phyloP scores from a whole-genome alignment of 257 asterid species.

The Cynanchum wilfordii region DNA sequence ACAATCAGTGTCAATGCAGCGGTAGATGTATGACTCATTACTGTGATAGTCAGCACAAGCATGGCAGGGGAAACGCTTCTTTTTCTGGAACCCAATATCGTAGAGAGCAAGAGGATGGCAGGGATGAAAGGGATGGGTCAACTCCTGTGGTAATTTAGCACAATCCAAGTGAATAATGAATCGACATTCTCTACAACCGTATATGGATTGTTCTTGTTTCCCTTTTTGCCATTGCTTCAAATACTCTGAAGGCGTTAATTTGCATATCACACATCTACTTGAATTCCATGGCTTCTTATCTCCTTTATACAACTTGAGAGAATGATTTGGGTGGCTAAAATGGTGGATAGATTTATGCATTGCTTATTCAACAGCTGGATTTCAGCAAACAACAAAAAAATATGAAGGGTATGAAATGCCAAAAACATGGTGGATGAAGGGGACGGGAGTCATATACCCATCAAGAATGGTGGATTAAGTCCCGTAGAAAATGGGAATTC shows the following conservation, averaged over 20 bases:
- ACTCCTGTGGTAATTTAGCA: not conserved
- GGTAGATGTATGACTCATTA: not conserved
- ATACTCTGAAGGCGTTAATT: too few relatives aligned
- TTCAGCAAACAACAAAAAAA: too few relatives aligned
- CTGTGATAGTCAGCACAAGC: not conserved
- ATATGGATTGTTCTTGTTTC: too few relatives aligned
- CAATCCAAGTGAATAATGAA: not conserved
- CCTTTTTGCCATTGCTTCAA: too few relatives aligned
- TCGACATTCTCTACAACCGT: not conserved
- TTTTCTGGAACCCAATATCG: not conserved
- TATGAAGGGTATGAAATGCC: too few relatives aligned
- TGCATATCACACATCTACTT: too few relatives aligned
- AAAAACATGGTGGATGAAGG: too few relatives aligned
- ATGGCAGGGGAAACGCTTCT: not conserved
- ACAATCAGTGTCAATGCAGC: not conserved
- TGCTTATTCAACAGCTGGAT: too few relatives aligned
- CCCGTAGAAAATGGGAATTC: too few relatives aligned
- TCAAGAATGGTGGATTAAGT: too few relatives aligned
- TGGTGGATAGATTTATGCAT: not conserved
- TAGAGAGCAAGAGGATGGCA: not conserved
- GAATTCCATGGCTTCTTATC: not conserved
- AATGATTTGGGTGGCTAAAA: not conserved
- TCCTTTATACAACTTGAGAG: not conserved
- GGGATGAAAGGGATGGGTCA: not conserved
- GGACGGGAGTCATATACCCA: too few relatives aligned